Evolutionary conservation across 768 basidiomycete species (phyloP), one percentile per base, ranked within the genome.

Genomic region (Suillus alpinus): DNA sequence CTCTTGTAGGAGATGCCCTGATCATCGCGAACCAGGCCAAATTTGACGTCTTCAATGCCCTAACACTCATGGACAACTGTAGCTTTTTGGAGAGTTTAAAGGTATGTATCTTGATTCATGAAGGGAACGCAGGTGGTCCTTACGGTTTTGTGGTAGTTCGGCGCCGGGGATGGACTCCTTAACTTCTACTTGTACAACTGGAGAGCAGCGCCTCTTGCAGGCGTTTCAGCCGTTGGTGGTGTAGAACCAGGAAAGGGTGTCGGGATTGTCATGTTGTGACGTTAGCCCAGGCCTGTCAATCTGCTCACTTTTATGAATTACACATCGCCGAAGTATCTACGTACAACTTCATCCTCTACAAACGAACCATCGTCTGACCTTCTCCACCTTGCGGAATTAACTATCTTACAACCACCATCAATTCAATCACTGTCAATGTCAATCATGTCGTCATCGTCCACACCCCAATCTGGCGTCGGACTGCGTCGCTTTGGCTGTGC

Each of bases 151-250:
- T 55, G 53, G 20, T 62, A 96, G 95, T 98, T 98, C 69, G 96
- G 94, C n/a, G 77, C 81, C 12, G 96, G 94, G 4, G 92, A 96
- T 69, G 97, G 97, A 1, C 83, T 89, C 72, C 81, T 99, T 57
- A 92, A 95, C 73, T 96, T 86, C 71, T 95, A 95, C 71, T 72
- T 95, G 60, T 98, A 97, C 78, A 99, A 99, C 75, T 99, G 95
- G 93, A 83, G 90, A 62, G 95, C 94, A 13, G 76, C 85, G 14
- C 81, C 86, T 2, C 77, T 98, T 59, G 86, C 92, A 41, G 95
- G 96, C 49, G 71, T 90, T 69, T 78, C 76, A 39, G 64, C 79
- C 13, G 77, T 81, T n/a, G 84, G 74, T 2, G 81, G 69, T 39
- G 71, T 68, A 29, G 72, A 80, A n/a, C 79, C 85, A n/a, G 92